Evolutionary conservation across 1,139 yeast species (phyloP), one percentile per base, ranked within the genome.

Genomic region (Zhuliangozyma parablackwelliae): DNA sequence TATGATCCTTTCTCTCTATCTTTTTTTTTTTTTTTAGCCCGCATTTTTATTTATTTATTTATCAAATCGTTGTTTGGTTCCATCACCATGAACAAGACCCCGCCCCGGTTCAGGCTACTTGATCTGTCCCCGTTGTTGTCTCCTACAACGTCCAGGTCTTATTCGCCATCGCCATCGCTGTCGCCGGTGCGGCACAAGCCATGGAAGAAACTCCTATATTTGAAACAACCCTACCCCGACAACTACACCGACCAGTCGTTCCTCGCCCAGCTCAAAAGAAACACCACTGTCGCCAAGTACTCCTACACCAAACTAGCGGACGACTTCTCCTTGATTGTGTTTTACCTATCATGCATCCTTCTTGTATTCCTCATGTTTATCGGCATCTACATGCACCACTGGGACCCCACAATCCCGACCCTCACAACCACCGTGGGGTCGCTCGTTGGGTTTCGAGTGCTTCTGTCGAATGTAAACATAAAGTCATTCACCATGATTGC

Each of bases 201-300:
- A 31, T 90, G 97, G 97, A 74, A 83, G 49, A 86, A 94, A 53
- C 74, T 89, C 32, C 71, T 92, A n/a, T 92, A 96, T 82, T 74
- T 85, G 31, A 74, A 75, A 42, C 97, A 90, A 54, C 86, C 86
- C 10, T 90, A 81, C 53, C 95, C 96, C 0, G 98, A 92, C 57
- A 92, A 89, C 58, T 87, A 87, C 61, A 92, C 95, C 2, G 95
- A 89, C 53, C 61, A 65, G 8, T 76, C 90, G 7, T 92, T 92
- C 54, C 64, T 89, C 12, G 78, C 89, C 3, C 95, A 83, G 54
- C 69, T 90, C 47, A 79, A 81, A 48, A 67, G 94, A 33, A 88
- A 88, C 60, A 70, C 88, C 26, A 81, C 89, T 10, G 92, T 87
- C 28, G 76, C 77, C 28, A 71, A 73, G 42, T 82, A 88, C 56